Conservation (phyloP, 192 early-diverging fungal genomes). For the Phlyctochytrium planicorne region DNA sequence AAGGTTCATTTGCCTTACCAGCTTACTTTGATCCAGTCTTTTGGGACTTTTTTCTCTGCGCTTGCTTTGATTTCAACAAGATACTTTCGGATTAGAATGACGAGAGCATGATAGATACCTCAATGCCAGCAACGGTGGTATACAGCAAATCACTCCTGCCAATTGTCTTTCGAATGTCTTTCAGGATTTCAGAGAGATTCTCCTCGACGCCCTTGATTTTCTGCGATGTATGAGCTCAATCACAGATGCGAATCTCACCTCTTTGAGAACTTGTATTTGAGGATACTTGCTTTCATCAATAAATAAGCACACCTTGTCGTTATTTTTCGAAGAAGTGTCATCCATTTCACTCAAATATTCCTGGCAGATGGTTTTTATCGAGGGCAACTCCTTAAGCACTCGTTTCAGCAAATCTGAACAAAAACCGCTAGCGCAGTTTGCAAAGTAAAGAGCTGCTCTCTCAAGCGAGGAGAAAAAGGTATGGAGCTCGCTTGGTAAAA, state of each 20-base stretch:
- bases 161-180: constrained; percentile 47
- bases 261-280: constrained; percentile 17
- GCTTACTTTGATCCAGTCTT: constrained; percentile 70
- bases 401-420: constrained; percentile 29
- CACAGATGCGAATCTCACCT: constrained; percentile 14
- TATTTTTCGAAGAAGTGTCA: constrained; percentile 40
- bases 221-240: constrained; percentile 18
- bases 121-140: constrained; percentile 64
- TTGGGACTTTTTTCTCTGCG: constrained; percentile 57
- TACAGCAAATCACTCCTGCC: constrained; percentile 53
- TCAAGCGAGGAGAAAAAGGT: constrained; percentile 48
- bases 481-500: constrained; percentile 61
- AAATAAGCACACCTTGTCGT: constrained; percentile 62
- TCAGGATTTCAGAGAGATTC: constrained; percentile 53
- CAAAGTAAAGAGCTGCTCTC: constrained; percentile 33
- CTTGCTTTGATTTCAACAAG: constrained; percentile 69
- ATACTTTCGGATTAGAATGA: constrained; percentile 38
- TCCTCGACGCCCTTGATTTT: constrained; percentile 54
- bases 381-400: constrained; percentile 40
- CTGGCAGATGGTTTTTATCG: constrained; percentile 32
- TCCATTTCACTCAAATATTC: constrained; percentile 45
- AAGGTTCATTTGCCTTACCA: constrained; percentile 17
- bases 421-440: constrained; percentile 18
- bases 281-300: constrained; percentile 22
- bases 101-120: constrained; percentile 32